A percentile compares a stretch with the other conserved stretches of the same genome.
These are phyloP conservation scores for Penicillium crustosum DNA, from an alignment of 2,329 filamentous ascomycete species.

Conservation along the genomic window DNA sequence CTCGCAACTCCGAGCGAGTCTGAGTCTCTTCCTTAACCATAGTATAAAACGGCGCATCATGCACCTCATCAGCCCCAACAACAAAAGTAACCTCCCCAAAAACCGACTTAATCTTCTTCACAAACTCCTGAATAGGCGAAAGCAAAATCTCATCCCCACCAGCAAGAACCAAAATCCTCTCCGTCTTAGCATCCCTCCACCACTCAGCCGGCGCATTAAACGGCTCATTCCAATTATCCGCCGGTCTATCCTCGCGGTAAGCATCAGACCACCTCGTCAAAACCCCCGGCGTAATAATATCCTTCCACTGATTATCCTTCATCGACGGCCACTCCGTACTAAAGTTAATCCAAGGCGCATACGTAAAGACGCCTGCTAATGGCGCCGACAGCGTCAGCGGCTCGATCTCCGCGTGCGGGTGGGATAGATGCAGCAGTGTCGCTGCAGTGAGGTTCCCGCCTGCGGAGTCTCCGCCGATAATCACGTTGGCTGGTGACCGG, in stretches of 20 bases:
- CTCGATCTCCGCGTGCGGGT: constrained; percentile 56
- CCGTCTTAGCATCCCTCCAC: constrained; percentile 52
- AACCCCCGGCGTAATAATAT: constrained; percentile 44
- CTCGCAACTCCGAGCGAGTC: constrained; percentile 29
- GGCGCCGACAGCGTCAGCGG: constrained; percentile 39
- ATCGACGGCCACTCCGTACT: constrained; percentile 42
- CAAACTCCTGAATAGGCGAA: constrained; percentile 33
- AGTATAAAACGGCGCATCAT: constrained; percentile 32
- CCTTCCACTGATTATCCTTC: constrained; percentile 48
- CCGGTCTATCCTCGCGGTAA: constrained; percentile 44
- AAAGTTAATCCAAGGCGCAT: constrained; percentile 59
- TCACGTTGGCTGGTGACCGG: constrained; percentile 34
- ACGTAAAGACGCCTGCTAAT: constrained; percentile 48
- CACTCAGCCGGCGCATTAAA: constrained; percentile 49
- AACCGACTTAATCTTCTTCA: constrained; percentile 34
- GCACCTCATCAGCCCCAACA: constrained; percentile 31
- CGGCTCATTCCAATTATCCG: constrained; percentile 55
- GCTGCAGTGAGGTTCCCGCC: constrained; percentile 41
- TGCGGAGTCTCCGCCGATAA: constrained; percentile 44
- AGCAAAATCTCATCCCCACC: constrained; percentile 57
- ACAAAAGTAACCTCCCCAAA: constrained; percentile 31
- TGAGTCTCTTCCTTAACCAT: constrained; percentile 25
- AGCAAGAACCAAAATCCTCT: constrained; percentile 52
- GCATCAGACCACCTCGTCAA: constrained; percentile 46
- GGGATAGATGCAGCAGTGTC: constrained; percentile 41